phyloP scores from a whole-genome alignment of 108 stramenopile species.

The Skeletonema marinoi region DNA sequence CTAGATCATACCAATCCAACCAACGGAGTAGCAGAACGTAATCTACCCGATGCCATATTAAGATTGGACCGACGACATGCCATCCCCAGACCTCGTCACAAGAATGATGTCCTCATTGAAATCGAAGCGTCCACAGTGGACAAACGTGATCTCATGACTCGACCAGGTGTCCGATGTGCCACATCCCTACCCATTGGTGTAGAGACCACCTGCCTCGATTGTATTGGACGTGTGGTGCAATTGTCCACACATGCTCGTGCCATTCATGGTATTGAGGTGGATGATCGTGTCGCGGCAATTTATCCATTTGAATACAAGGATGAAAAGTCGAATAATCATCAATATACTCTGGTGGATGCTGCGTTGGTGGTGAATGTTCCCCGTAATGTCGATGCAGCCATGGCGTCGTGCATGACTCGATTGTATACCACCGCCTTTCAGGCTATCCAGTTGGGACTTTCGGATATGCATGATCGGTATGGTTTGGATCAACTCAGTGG shows the following conservation, averaged over 20 bases:
- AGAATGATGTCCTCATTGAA: constrained; percentile 47
- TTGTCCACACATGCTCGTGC: constrained; percentile 37
- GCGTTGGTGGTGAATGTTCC: constrained; percentile 44
- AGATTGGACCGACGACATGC: constrained; percentile 40
- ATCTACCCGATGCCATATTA: constrained; percentile 36
- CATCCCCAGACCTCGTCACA: constrained; percentile 39
- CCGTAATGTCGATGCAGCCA: constrained; percentile 30
- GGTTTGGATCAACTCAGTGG: constrained; percentile 21
- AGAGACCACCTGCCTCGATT: constrained; percentile 29
- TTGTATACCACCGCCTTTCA: constrained; percentile 47
- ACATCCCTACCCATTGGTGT: constrained; percentile 14
- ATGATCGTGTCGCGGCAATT: constrained; percentile 48
- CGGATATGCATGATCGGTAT: constrained; percentile 32
- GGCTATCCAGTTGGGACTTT: constrained; percentile 27
- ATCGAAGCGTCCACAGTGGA: constrained; percentile 51
- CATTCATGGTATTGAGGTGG: constrained; percentile 34
- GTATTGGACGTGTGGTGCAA: constrained; percentile 45
- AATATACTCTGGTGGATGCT: constrained; percentile 48
- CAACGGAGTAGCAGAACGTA: neutral
- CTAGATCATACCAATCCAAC: neutral
- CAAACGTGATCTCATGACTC: constrained; percentile 22
- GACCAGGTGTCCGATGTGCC: constrained; percentile 41
- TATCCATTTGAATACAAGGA: constrained; percentile 42
- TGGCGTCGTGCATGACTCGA: constrained; percentile 35
- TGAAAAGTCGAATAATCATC: constrained; percentile 5